Base-by-base conservation (phyloP, 176 grass and related monocot genomes). In the Tillandsia leiboldiana region DNA sequence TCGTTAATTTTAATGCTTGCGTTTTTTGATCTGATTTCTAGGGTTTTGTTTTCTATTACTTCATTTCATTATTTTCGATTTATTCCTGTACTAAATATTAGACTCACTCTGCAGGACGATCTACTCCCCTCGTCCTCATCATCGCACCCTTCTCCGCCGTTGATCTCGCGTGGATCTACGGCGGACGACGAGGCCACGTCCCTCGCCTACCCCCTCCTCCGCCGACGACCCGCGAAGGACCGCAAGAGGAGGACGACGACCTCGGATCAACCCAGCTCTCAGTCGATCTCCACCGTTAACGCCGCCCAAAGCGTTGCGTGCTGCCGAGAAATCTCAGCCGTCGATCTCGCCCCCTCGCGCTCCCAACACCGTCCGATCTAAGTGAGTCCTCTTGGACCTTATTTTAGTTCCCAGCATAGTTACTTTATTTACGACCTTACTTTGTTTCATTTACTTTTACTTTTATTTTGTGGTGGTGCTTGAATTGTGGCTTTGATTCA, bases 151-250 rank as follows among this genome's bases (percentile, higher is more conserved):
- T 14, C 42, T 67, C 65, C 29, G 1, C 33, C 58, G 18, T 63
- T 24, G 20, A 11, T 24, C 10, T 24, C 58, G 58, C 9, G 20
- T 63, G 9, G 14, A 63, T 33, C 65, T 15, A 13, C 33, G 3
- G 65, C 29, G 28, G 42, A 67, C 13, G 65, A 67, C 65, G 65
- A 67, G 6, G 65, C 65, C 65, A 67, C 65, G 13, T 67, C 65
- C 5, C 3, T 17, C 33, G 4, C 42, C 6, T 33, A 8, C 65
- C n/a, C 29, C 26, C 48, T 48, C 26, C 15, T 23, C n/a, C 20
- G 17, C 18, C 17, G 33, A 42, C 65, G 56, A 15, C 8, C 56
- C 11, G 0, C 56, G 8, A 61, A 9, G n/a, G n/a, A 61, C 56
- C 56, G 56, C 8, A 22, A n/a, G 52, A 56, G 22, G 56, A 23